Evolutionary conservation across 805 yeast genomes (phyloP).

Genomic region (Kodamaea laetipori): DNA sequence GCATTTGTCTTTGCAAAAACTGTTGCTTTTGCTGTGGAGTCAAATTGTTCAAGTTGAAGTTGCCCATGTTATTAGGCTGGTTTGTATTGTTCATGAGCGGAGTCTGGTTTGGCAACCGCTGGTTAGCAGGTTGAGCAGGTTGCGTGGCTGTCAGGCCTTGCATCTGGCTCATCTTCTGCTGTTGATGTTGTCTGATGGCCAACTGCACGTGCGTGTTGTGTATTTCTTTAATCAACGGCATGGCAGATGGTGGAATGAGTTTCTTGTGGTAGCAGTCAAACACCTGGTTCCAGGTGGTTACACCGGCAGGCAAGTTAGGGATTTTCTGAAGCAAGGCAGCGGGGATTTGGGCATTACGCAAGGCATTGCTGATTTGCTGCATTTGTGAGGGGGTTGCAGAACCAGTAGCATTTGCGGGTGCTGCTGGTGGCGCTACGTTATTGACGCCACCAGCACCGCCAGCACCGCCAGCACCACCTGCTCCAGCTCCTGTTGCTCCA

Average conservation of each 20-base stretch:
- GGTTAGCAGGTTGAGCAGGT: conserved; percentile 5
- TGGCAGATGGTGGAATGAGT: conserved; percentile 56
- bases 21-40: conserved; percentile 43
- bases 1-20: conserved; percentile 39
- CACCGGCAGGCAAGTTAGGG: conserved; percentile 77
- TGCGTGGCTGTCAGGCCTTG: conserved; percentile 18
- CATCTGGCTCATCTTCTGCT: conserved; percentile 35
- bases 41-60: conserved; percentile 27
- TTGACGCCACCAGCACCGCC: too few relatives aligned
- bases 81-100: conserved; percentile 16
- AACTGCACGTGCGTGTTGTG: conserved; percentile 68
- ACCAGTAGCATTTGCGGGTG: not conserved
- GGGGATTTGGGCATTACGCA: conserved; percentile 74
- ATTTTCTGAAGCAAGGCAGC: conserved; percentile 61
- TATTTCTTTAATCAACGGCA: conserved; percentile 63
- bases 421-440: too few relatives aligned
- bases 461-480: conserved; percentile 6
- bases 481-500: conserved; percentile 2
- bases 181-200: conserved; percentile 52
- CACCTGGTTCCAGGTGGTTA: conserved; percentile 80
- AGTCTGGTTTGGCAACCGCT: conserved; percentile 13
- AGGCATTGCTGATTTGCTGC: conserved; percentile 41
- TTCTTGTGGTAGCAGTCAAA: conserved; percentile 62
- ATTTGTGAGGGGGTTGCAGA: conserved; percentile 26
- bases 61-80: conserved; percentile 17